Percentiles rank a stretch among this genome's conserved stretches.
Conservation (phyloP, 495 filamentous ascomycete genomes). For the Penicillium crystallinum region DNA sequence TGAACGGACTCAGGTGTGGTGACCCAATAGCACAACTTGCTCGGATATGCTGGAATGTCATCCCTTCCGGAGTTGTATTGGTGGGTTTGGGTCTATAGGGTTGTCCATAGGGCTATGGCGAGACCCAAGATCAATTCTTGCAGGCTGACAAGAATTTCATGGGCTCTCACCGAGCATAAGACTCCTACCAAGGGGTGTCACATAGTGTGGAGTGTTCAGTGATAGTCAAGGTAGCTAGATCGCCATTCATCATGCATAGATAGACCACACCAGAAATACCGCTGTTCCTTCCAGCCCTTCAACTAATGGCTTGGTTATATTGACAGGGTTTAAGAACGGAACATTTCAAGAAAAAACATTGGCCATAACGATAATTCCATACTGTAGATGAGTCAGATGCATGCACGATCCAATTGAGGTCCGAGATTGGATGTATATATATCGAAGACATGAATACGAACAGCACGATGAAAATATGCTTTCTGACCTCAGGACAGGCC, state of each 20-base stretch:
- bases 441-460: no score
- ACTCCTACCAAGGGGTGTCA: conserved; percentile 22
- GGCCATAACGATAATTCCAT: no score
- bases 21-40: not conserved
- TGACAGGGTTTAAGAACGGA: no score
- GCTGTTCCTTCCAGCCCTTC: not conserved
- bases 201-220: not conserved
- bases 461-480: no score
- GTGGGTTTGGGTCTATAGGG: conserved; percentile 11
- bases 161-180: not conserved
- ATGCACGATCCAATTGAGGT: no score
- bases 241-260: not conserved
- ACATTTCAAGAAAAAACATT: no score
- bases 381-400: no score
- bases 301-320: not conserved
- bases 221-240: not conserved
- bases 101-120: no score
- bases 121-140: not conserved
- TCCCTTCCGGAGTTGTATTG: conserved; percentile 23
- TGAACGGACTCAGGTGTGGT: not conserved
- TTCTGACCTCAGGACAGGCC: no score
- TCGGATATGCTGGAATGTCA: conserved; percentile 17
- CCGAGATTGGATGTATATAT: no score
- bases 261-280: not conserved
- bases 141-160: not conserved